Base-by-base conservation (phyloP, 2,329 filamentous ascomycete genomes). In the Ophiosphaerella herpotricha region DNA sequence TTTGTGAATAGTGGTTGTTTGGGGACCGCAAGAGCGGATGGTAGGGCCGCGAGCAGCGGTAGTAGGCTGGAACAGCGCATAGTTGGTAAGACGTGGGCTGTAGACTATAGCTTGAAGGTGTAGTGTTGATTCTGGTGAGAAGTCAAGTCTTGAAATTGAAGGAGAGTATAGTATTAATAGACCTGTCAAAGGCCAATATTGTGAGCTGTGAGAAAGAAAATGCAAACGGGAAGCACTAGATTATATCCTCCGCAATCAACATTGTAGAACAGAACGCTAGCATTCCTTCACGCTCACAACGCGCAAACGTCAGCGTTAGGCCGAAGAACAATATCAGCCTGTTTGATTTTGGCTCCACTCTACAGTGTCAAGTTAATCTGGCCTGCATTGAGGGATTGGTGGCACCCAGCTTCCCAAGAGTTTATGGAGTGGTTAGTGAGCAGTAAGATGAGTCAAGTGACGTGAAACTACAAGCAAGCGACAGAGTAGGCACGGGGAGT, bases 1-100 rank as follows among this genome's bases (percentile, higher is more conserved):
- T 65, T 68, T 33, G 48, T 48, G 34, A 68, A 52, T 0, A 43
- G 29, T 9, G 65, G 65, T 18, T 49, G 52, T 13, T 29, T 23
- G 0, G 49, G 45, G 38, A 48, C 51, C 6, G 54, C 58, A 7
- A 60, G 34, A 21, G 41, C 39, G 21, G 45, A 26, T 7, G 52
- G 44, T 1, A 58, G 13, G 7, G 38, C 52, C 34, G 42, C 40
- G 6, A 61, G 26, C 38, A 60, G 40, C 43, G 51, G 46, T 18
- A 49, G 23, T 24, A 61, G 21, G 33, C 31, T 50, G 3, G 50
- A 55, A 39, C 36, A 33, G 44, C 54, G 55, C 57, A 58, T 58
- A 5, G 31, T 38, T 32, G 26, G 18, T 16, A 36, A 14, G 13
- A 14, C 11, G 33, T 34, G 12, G 3, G 5, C 31, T 23, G 35